These are phyloP conservation scores for Hortiboletus campestris DNA, from an alignment of 768 basidiomycete species.

Conservation along the genomic window DNA sequence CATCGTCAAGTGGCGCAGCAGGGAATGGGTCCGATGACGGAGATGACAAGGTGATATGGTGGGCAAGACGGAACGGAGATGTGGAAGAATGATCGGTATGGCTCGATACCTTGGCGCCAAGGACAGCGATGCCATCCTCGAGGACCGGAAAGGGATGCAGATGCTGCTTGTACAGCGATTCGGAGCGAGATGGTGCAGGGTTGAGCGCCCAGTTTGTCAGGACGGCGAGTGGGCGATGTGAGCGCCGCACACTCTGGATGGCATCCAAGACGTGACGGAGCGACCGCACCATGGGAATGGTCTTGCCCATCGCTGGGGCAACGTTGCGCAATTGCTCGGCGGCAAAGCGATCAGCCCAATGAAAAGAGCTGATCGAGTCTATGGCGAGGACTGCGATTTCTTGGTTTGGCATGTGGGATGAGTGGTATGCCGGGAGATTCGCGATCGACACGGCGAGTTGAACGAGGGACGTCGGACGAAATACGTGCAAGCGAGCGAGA, in stretches of 20 bases:
- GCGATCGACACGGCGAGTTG: constrained; percentile 70
- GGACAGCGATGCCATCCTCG: constrained; percentile 12
- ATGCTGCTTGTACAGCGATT: constrained; percentile 49
- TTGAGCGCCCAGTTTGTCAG: constrained; percentile 65
- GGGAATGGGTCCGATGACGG: constrained; percentile 13
- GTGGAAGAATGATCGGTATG: constrained; percentile 12
- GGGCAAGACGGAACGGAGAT: constrained; percentile 34
- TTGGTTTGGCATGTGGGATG: constrained; percentile 42
- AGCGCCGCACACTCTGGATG: constrained; percentile 46
- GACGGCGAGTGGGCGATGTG: constrained; percentile 49
- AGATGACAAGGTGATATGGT: constrained; percentile 40
- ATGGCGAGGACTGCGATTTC: constrained; percentile 68
- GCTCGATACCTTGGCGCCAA: constrained; percentile 11
- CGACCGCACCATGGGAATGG: constrained; percentile 25
- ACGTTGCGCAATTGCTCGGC: constrained; percentile 48
- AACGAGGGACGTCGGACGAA: constrained; percentile 61
- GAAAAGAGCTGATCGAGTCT: constrained; percentile 74
- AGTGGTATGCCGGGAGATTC: constrained; percentile 55
- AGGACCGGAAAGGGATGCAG: constrained; percentile 44
- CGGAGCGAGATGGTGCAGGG: constrained; percentile 16
- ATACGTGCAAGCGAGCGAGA: constrained; percentile 62
- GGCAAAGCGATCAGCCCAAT: constrained; percentile 74
- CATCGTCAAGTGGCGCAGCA: constrained; percentile 15
- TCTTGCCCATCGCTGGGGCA: constrained; percentile 5
- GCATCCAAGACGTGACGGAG: constrained; percentile 48